Base-by-base conservation (phyloP, 2,329 filamentous ascomycete species). In the Xylariaceae sp. region DNA sequence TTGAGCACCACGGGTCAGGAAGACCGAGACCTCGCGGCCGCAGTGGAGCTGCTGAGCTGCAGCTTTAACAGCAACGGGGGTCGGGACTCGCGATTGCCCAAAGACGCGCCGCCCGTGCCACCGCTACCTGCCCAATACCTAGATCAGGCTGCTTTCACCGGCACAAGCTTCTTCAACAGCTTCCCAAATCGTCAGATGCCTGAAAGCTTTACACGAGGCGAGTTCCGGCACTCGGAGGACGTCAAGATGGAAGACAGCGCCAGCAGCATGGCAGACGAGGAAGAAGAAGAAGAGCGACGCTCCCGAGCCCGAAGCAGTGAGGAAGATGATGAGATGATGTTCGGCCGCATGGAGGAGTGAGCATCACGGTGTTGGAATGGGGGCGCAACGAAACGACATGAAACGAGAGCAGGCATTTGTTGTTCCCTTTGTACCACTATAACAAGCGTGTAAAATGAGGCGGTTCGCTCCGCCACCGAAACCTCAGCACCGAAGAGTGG, bases 271-370 rank as follows among this genome's bases (percentile, higher is more conserved):
- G 72, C 73, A 54, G 80, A 81, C 50, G 83, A 88, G 41, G 80
- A 84, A 53, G 81, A 86, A 47, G 78, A 83, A 44, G 78, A 83
- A 44, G 72, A 73, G 46, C 68, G 69, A 53, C 73, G 69, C 41
- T 77, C 73, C 37, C 76, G 79, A 41, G 78, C 78, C 38, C 78
- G 85, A 34, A 58, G 57, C 48, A 85, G 82, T 63, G 87, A 94
- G 55, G 90, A 95, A 55, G 89, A 95, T 49, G 91, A 97, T 52
- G 90, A 96, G 52, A 90, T 90, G 60, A 86, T 97, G 56, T 98
- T 98, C 71, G 90, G 90, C 43, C 81, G 81, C 53, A 97, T 97
- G 91, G 93, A 98, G 67, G 89, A 95, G 65, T 93, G 74, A 68
- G 50, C 22, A 26, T 48, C 31, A 42, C 41, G 26, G 38, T 34